Base-by-base conservation (phyloP, 2,329 filamentous ascomycete species). In the Dothistroma septosporum region DNA sequence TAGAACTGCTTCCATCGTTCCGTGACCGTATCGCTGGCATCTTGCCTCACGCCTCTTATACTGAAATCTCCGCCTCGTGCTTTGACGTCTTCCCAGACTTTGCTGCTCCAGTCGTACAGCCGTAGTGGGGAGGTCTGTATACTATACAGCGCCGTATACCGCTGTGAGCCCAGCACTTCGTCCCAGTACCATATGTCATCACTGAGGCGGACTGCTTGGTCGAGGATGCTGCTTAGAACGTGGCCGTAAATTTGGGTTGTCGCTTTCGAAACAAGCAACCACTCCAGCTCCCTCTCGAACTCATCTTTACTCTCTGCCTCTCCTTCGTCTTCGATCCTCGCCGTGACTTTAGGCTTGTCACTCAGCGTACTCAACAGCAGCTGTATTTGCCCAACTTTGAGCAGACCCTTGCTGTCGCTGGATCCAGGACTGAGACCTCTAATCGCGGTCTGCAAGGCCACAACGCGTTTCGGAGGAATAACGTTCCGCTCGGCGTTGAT, bases 171-270 rank as follows among this genome's bases (percentile, higher is more conserved):
- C 32, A 96, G 78, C 1, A 97, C 84, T 66, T 94, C 89, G 71
- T 96, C 91, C 94, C 94, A 99, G 74, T 97, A 97, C 86, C 89
- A 92, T 24, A 96, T 87, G 68, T 96, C 92, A 66, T 96, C 87
- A 68, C 87, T 90, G 19, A 99, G 76, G 0, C 88, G 88, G 11
- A 93, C 86, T 11, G 92, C 95, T 69, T 94, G 89, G 58, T 93
- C 88, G 11, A 97, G 77, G 3, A 97, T 82, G 0, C 85, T 86
- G 67, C 87, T 87, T 67, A 97, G 79, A 46, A 96, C 83, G 53
- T 90, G 78, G 4, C 93, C 93, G 70, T 96, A 95, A 0, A 89
- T 87, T 72, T 97, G 93, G n/a, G 92, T 86, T 0, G 92, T 90
- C 4, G 92, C 92, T 75, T 97, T 99, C 76, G 89, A 91, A 32